phyloP scores from a whole-genome alignment of 140 eudicot genomes.

The Cichorium intybus region DNA sequence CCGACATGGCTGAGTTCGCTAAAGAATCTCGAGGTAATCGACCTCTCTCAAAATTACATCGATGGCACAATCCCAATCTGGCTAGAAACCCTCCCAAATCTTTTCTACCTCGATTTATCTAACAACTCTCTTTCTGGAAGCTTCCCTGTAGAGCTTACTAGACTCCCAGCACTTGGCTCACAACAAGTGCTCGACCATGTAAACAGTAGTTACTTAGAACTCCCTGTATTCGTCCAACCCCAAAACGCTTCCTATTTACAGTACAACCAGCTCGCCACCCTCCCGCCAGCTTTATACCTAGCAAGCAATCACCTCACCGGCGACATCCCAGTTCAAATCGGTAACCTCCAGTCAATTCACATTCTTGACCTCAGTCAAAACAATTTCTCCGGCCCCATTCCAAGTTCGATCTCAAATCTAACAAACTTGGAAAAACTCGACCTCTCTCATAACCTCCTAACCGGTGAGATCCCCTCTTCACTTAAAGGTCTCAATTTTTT shows the following conservation, averaged over 20 bases:
- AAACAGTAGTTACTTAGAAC: conserved; percentile 43
- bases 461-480: conserved; percentile 64
- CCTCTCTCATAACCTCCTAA: conserved; percentile 47
- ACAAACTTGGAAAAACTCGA: conserved; percentile 62
- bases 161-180: conserved; percentile 39
- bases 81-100: conserved; percentile 47
- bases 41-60: conserved; percentile 49
- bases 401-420: conserved; percentile 53
- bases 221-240: conserved; percentile 69
- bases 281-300: conserved; percentile 67
- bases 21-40: conserved; percentile 49
- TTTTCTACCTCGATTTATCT: conserved; percentile 69
- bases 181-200: conserved; percentile 32
- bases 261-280: conserved; percentile 60
- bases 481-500: conserved; percentile 52
- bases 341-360: conserved; percentile 49
- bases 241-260: conserved; percentile 56
- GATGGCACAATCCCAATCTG: conserved; percentile 59
- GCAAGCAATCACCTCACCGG: conserved; percentile 48
- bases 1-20: conserved; percentile 56
- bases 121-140: conserved; percentile 45
- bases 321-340: conserved; percentile 50
- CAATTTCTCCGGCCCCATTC: conserved; percentile 56
- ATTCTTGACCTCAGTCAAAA: conserved; percentile 58
- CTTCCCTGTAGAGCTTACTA: conserved; percentile 43